Base-by-base conservation (phyloP, 2,329 filamentous ascomycete species). In the Dothideomycetes sp. region DNA sequence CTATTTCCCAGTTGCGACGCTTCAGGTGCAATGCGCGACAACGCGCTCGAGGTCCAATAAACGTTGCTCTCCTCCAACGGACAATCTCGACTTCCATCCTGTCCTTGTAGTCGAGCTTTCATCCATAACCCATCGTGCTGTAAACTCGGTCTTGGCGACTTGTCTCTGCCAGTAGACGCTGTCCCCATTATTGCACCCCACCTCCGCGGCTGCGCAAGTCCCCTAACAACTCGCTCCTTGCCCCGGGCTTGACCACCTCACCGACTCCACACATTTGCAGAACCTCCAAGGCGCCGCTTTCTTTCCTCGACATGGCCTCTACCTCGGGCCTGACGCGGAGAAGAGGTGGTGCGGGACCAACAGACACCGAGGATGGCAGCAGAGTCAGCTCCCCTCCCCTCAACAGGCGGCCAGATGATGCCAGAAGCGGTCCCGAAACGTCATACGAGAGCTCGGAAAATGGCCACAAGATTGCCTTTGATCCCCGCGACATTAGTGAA, bases 381-480 rank as follows among this genome's bases (percentile, higher is more conserved):
- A 72, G 80, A 56, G 78, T 83, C 51, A 70, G 72, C 54, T 81
- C 78, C 36, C 79, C 79, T 30, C 75, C 79, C 46, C 63, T 65
- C 70, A 77, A 68, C 66, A 77, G 68, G 39, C 39, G 39, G 27
- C 35, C 34, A 32, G 42, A 43, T 3, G 45, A 47, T 17, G 43
- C 40, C 40, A 47, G 45, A 34, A 65, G 71, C 47, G 61, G 64
- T 15, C 75, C 75, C 40, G 77, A 80, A 66, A 95, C 91, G 45
- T 89, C 83, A 55, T 96, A 94, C 70, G 83, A 88, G 66, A 87
- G 62, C 55, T 66, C 82, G 61, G 89, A 94, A 65, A 95, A 95
- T 68, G 91, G 91, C 50, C 91, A 96, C 74, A 94, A 93, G 73
- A 96, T 98, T 63, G 91, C 88, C 43, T 98, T 86, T 62, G 91